phyloP scores from a whole-genome alignment of 495 filamentous ascomycete species.

The Neurospora hispaniola region DNA sequence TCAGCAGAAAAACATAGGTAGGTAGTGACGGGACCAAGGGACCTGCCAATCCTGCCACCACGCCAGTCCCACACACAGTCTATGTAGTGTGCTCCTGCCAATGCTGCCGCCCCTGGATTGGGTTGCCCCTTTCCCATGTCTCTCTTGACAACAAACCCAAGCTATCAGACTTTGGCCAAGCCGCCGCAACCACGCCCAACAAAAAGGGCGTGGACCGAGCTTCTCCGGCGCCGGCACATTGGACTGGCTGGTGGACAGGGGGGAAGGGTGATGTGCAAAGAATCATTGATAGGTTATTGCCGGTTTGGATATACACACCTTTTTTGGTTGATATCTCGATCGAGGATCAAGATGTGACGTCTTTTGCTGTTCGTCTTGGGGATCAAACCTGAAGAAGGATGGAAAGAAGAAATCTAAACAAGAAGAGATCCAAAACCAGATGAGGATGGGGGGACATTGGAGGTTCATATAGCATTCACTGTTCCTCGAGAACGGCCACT shows the following conservation, averaged over 20 bases:
- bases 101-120: background rate
- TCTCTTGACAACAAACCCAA: background rate
- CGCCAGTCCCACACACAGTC: background rate
- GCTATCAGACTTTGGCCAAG: background rate
- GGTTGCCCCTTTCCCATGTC: background rate
- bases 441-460: background rate
- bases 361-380: background rate
- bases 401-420: background rate
- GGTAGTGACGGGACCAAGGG: background rate
- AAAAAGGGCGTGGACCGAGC: background rate
- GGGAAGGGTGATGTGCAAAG: background rate
- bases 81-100: background rate
- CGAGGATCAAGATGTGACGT: background rate
- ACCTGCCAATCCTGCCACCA: background rate
- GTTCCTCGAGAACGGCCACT: background rate
- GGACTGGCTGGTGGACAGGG: background rate
- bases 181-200: background rate
- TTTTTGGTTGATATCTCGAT: background rate
- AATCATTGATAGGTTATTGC: background rate
- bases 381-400: background rate
- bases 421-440: background rate
- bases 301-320: background rate
- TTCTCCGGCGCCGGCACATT: background rate
- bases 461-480: background rate
- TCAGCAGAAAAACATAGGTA: background rate